A percentile compares a stretch with the other conserved stretches of the same genome.
Evolutionary conservation across 2,329 filamentous ascomycete species (phyloP).

Genomic region (Drechslerella coelobrocha): DNA sequence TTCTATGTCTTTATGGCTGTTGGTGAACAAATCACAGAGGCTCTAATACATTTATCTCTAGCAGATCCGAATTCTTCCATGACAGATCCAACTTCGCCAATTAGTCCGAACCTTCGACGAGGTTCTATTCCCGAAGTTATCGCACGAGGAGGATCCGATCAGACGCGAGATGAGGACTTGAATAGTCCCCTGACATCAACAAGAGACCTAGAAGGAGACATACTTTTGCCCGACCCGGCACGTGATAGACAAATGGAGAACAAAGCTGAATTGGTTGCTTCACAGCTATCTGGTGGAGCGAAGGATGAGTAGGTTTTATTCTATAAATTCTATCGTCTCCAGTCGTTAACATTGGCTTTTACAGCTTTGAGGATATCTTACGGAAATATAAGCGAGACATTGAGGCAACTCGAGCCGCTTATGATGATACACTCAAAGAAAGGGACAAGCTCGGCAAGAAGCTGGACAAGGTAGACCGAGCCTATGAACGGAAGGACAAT

Average conservation of each 20-base stretch:
- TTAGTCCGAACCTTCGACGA: slow-evolving; percentile 38
- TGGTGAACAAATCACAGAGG: not conserved
- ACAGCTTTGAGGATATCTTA: slow-evolving; percentile 43
- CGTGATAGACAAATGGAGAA: slow-evolving; percentile 27
- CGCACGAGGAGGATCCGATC: slow-evolving; percentile 23
- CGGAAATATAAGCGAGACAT: slow-evolving; percentile 42
- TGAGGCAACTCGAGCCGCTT: slow-evolving; percentile 31
- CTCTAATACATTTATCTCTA: not conserved
- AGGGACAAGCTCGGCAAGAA: slow-evolving; percentile 48
- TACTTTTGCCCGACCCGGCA: slow-evolving; percentile 33
- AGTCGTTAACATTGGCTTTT: not conserved
- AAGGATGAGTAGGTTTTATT: slow-evolving; percentile 38
- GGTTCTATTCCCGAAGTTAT: slow-evolving; percentile 39
- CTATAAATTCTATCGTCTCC: not conserved
- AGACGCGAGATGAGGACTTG: slow-evolving; percentile 27
- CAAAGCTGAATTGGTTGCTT: slow-evolving; percentile 40
- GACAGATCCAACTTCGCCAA: slow-evolving; percentile 44
- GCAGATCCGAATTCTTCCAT: slow-evolving; percentile 33
- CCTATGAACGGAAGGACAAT: slow-evolving; percentile 42
- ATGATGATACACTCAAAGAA: slow-evolving; percentile 43
- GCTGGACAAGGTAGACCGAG: slow-evolving; percentile 40
- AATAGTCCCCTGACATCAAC: slow-evolving; percentile 24
- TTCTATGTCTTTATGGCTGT: not conserved
- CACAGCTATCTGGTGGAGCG: slow-evolving; percentile 32
- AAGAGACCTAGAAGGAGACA: slow-evolving; percentile 42